Evolutionary conservation across 768 basidiomycete genomes (phyloP).

Genomic region (Stropharia rugosoannulata): DNA sequence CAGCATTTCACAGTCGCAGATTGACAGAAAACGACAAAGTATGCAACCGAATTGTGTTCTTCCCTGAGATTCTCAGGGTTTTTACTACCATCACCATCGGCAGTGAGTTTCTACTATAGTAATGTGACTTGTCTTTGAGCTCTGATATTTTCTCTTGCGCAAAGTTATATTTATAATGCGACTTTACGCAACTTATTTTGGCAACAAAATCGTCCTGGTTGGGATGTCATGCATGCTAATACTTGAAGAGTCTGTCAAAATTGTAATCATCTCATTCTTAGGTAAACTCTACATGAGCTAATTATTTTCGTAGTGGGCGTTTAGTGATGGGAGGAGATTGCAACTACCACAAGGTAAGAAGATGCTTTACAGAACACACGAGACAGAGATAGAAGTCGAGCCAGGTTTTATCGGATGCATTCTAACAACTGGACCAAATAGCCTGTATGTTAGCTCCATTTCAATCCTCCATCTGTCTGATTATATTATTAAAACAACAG

Average conservation of each 20-base stretch:
- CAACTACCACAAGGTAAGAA: slow-evolving; percentile 27
- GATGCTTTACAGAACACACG: neutral
- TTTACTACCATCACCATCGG: slow-evolving; percentile 31
- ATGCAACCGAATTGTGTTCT: slow-evolving; percentile 33
- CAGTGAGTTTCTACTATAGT: slow-evolving; percentile 15
- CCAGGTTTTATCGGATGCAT: slow-evolving; percentile 35
- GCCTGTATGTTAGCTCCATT: slow-evolving; percentile 18
- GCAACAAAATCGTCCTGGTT: slow-evolving; percentile 17
- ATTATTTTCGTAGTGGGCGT: slow-evolving; percentile 28
- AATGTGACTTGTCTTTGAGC: neutral
- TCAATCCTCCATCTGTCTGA: neutral
- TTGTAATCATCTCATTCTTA: slow-evolving; percentile 21
- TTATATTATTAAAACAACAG: slow-evolving; percentile 14
- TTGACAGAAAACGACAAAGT: slow-evolving; percentile 31
- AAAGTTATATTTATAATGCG: slow-evolving; percentile 30
- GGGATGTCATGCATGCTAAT: slow-evolving; percentile 20
- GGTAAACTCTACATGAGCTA: neutral
- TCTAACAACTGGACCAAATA: slow-evolving; percentile 25
- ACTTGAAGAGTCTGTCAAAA: slow-evolving; percentile 29
- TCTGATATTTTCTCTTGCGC: neutral
- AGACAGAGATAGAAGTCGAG: neutral
- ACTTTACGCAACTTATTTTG: slow-evolving; percentile 29
- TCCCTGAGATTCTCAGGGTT: slow-evolving; percentile 33
- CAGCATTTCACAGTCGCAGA: slow-evolving; percentile 30
- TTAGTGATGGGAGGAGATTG: slow-evolving; percentile 32